Conservation (phyloP, 352 stramenopile genomes). For the Pythium oligandrum region DNA sequence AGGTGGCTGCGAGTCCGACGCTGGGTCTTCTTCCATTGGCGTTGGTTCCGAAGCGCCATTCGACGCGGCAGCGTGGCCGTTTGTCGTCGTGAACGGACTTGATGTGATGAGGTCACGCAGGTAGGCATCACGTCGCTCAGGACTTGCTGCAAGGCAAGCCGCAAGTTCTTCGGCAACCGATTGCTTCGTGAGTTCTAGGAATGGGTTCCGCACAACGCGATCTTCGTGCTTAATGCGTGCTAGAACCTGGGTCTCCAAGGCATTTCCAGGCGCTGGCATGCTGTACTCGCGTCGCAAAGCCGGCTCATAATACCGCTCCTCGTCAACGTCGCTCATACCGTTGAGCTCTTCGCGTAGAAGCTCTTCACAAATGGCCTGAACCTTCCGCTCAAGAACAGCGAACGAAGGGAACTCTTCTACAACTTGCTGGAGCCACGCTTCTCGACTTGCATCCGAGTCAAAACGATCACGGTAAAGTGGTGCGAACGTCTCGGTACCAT, state of each 20-base stretch:
- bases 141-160: constrained; percentile 6
- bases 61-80: background rate
- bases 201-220: constrained; percentile 18
- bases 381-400: constrained; percentile 63
- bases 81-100: constrained; percentile 13
- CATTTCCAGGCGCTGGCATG: constrained; percentile 52
- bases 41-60: too few species aligned
- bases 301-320: constrained; percentile 43
- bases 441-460: constrained; percentile 33
- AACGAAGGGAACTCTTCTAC: constrained; percentile 76
- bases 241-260: constrained; percentile 31
- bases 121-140: constrained; percentile 8
- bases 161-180: constrained; percentile 10
- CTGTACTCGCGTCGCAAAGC: constrained; percentile 63
- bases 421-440: constrained; percentile 56
- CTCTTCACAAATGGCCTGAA: constrained; percentile 53
- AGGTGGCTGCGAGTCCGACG: too few species aligned
- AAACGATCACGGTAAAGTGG: constrained; percentile 66
- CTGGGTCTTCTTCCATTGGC: too few species aligned
- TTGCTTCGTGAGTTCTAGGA: constrained; percentile 13
- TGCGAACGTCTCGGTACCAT: constrained; percentile 44
- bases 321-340: background rate
- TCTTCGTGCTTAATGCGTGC: constrained; percentile 11
- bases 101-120: constrained; percentile 7
- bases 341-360: constrained; percentile 3